Conservation (phyloP, 23 red algal genomes). For the Agarophyton chilense region DNA sequence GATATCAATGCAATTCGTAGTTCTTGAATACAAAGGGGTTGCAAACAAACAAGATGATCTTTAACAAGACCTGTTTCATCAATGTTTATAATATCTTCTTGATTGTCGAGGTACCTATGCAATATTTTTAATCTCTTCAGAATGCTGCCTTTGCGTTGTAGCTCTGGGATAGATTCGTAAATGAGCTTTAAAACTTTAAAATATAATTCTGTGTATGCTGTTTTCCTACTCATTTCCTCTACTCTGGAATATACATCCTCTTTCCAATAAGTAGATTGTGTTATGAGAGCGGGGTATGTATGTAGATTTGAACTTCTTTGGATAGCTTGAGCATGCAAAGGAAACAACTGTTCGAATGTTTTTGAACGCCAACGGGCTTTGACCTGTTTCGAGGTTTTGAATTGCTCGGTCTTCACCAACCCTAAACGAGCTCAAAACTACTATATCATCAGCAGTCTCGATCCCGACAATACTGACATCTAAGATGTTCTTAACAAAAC, state of each 20-base stretch:
- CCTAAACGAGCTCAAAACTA: conserved; percentile 60
- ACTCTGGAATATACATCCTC: conserved; percentile 31
- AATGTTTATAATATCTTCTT: not conserved
- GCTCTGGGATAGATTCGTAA: conserved; percentile 28
- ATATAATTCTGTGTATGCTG: conserved; percentile 27
- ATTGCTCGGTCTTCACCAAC: conserved; percentile 23
- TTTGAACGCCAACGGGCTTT: conserved; percentile 60
- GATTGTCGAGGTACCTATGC: not conserved
- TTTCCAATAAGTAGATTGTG: conserved; percentile 15
- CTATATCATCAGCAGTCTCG: conserved; percentile 57
- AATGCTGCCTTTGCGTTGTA: not conserved
- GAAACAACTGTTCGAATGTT: conserved; percentile 68
- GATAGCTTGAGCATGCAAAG: conserved; percentile 60
- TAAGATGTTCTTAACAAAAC: conserved; percentile 23
- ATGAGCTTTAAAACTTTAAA: conserved; percentile 27
- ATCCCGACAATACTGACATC: conserved; percentile 53
- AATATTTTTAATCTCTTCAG: conserved; percentile 5
- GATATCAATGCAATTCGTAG: conserved; percentile 71
- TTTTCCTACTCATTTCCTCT: conserved; percentile 13
- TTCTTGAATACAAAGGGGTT: conserved; percentile 64
- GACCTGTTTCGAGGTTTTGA: conserved; percentile 46
- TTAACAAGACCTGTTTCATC: not conserved
- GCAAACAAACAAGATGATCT: conserved; percentile 41
- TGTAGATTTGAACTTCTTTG: conserved; percentile 56
- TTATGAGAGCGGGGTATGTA: conserved; percentile 35